phyloP scores from a whole-genome alignment of 2,329 filamentous ascomycete genomes.

The Rutstroemia sp. region DNA sequence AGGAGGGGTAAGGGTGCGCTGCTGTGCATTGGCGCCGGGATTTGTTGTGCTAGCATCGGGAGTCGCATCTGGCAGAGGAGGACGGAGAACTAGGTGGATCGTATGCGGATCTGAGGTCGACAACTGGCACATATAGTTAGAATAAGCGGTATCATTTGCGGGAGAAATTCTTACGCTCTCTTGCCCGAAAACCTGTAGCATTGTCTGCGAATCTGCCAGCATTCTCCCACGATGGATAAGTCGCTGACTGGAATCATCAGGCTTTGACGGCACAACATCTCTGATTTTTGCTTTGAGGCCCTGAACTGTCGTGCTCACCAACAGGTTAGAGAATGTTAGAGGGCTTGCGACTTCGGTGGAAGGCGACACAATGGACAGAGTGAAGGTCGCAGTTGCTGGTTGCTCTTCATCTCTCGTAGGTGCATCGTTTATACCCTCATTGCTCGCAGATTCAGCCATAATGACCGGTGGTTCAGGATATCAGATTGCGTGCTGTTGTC shows the following conservation, averaged over 20 bases:
- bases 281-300: constrained; percentile 53
- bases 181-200: constrained; percentile 49
- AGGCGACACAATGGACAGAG: constrained; percentile 52
- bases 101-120: constrained; percentile 41
- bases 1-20: constrained; percentile 7
- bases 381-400: constrained; percentile 34
- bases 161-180: constrained; percentile 31
- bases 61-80: constrained; percentile 21
- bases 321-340: constrained; percentile 41
- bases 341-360: constrained; percentile 46
- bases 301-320: constrained; percentile 44
- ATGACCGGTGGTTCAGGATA: background rate
- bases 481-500: too few species aligned
- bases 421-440: constrained; percentile 9
- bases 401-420: constrained; percentile 18
- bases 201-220: constrained; percentile 46
- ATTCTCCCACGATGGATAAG: constrained; percentile 54
- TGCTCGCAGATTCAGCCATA: constrained; percentile 19
- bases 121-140: constrained; percentile 30
- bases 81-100: constrained; percentile 46
- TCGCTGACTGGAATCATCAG: constrained; percentile 47
- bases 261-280: constrained; percentile 41
- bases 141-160: constrained; percentile 4
- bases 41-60: constrained; percentile 4
- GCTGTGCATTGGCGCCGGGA: background rate